Conservation (phyloP, 139 green algal species). For the Monoraphidium neglectum region DNA sequence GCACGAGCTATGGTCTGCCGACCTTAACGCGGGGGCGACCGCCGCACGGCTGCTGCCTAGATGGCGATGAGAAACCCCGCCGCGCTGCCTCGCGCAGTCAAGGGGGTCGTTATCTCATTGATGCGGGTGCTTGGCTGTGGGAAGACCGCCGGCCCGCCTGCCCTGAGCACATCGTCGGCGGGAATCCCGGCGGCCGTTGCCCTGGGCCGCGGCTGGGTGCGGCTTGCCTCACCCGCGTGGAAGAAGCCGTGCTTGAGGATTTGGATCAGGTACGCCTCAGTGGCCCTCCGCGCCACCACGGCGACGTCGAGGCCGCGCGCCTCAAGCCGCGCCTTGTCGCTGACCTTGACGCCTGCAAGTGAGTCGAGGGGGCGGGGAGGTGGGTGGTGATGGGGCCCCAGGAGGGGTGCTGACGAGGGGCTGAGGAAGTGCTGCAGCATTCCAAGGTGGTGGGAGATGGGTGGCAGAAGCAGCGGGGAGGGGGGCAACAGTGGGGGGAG, state of each 20-base stretch:
- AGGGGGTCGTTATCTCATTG: too few species aligned
- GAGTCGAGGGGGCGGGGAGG: not conserved
- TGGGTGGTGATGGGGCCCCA: not conserved
- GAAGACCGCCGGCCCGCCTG: too few species aligned
- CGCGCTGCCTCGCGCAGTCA: too few species aligned
- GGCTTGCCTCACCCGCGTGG: conserved; percentile 68
- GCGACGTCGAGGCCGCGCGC: conserved; percentile 51
- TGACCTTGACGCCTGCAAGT: conserved; percentile 61
- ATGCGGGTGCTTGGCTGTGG: too few species aligned
- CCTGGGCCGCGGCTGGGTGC: too few species aligned
- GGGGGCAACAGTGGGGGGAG: not conserved
- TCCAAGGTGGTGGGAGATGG: not conserved
- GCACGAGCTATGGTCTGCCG: too few species aligned
- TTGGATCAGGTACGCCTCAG: conserved; percentile 97
- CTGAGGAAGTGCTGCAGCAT: not conserved
- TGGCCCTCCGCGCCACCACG: conserved; percentile 71
- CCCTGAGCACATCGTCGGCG: too few species aligned
- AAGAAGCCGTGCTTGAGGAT: conserved; percentile 80
- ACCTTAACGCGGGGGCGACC: too few species aligned
- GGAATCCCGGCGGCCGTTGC: too few species aligned
- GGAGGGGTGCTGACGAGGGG: not conserved
- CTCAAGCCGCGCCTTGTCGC: conserved; percentile 42
- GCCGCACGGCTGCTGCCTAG: too few species aligned
- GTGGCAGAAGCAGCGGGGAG: not conserved
- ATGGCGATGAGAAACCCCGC: too few species aligned